Evolutionary conservation across 2,329 filamentous ascomycete species (phyloP).

Genomic region (Aspergillus sp.): DNA sequence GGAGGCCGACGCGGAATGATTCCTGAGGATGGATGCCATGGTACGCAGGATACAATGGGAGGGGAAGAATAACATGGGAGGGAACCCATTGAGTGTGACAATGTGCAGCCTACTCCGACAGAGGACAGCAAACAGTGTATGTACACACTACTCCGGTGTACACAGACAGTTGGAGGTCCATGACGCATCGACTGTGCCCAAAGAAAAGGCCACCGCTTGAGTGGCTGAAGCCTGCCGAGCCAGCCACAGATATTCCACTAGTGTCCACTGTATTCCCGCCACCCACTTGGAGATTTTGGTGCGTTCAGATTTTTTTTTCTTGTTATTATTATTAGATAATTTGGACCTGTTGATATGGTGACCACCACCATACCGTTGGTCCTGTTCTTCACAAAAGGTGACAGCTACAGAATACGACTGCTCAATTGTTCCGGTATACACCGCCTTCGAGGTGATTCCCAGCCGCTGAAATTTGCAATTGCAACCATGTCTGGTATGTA

Average conservation of each 20-base stretch:
- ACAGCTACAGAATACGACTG: too few relatives aligned
- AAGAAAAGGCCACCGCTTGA: slow-evolving; percentile 7
- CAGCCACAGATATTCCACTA: slow-evolving; percentile 1
- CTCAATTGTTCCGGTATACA: too few relatives aligned
- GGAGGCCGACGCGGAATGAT: not conserved
- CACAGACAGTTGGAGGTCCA: not conserved
- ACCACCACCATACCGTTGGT: too few relatives aligned
- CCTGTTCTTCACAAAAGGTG: too few relatives aligned
- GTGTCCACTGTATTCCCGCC: not conserved
- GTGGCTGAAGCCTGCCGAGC: slow-evolving; percentile 1
- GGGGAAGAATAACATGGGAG: not conserved
- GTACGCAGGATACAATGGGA: not conserved
- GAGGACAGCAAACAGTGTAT: too few relatives aligned
- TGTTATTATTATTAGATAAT: too few relatives aligned
- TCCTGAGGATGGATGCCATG: not conserved
- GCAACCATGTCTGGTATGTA: too few relatives aligned
- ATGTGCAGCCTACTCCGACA: too few relatives aligned
- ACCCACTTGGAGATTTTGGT: not conserved
- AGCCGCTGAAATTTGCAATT: too few relatives aligned
- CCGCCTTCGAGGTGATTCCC: too few relatives aligned
- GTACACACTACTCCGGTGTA: too few relatives aligned
- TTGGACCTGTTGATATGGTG: too few relatives aligned
- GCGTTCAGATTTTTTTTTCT: not conserved
- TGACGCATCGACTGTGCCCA: not conserved
- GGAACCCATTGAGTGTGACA: not conserved